Evolutionary conservation across 1,284 basidiomycete species (phyloP).

Genomic region (Bondarzewia mesenterica): DNA sequence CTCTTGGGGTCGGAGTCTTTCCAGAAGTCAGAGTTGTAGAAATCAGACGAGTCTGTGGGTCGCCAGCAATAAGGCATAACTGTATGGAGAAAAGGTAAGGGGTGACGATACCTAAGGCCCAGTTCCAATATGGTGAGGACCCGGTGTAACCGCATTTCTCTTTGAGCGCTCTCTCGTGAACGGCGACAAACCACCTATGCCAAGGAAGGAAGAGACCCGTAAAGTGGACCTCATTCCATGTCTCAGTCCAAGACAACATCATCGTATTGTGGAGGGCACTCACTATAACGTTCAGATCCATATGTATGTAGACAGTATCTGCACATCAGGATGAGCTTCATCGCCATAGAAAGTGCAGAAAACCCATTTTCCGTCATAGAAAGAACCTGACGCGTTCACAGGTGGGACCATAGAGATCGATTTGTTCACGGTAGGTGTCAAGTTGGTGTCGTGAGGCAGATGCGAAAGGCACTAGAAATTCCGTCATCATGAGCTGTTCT

Average conservation of each 20-base stretch:
- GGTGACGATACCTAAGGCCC: slow-evolving; percentile 23
- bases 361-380: slow-evolving; percentile 22
- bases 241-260: background rate
- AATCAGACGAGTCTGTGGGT: slow-evolving; percentile 22
- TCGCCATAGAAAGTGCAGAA: no score
- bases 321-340: background rate
- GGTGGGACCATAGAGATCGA: slow-evolving; percentile 20
- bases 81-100: background rate
- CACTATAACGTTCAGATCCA: slow-evolving; percentile 24
- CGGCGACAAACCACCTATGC: slow-evolving; percentile 29
- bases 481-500: background rate
- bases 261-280: background rate
- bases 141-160: slow-evolving; percentile 26
- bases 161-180: slow-evolving; percentile 24
- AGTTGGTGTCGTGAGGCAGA: slow-evolving; percentile 20
- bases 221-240: slow-evolving; percentile 22
- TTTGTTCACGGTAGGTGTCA: slow-evolving; percentile 20
- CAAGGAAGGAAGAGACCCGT: slow-evolving; percentile 28
- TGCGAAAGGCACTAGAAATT: slow-evolving; percentile 24
- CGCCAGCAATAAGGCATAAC: background rate
- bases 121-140: slow-evolving; percentile 31
- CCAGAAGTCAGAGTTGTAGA: slow-evolving; percentile 23
- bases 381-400: slow-evolving; percentile 24
- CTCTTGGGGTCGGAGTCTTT: slow-evolving; percentile 20
- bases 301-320: slow-evolving; percentile 32